Base-by-base conservation (phyloP, 23 red algal genomes). In the Pyropia haitanensis region DNA sequence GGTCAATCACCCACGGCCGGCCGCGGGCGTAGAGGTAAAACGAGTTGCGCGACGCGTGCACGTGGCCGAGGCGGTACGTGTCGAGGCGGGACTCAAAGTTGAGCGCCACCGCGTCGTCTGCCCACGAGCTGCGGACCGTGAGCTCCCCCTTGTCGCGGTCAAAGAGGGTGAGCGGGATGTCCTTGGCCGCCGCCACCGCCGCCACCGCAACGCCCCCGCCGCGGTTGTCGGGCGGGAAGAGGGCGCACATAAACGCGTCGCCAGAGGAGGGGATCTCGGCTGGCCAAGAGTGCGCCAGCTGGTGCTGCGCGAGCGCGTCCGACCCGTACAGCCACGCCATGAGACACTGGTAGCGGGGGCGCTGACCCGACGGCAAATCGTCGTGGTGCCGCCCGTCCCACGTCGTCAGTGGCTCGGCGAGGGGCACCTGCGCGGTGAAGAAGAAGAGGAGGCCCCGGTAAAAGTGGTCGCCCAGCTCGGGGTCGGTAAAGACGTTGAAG, bases 41-140 rank as follows among this genome's bases (percentile, higher is more conserved):
- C 21, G 55, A 58, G 55, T 58, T 58, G 15, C 55, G 55, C 19
- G 19, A 21, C 19, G 55, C 55, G 55, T 58, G 55, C 55, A 58
- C 55, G 12, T 58, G 55, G 25, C 55, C 55, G 7, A 58, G 55
- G 6, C 55, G 21, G 25, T 23, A 27, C 25, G 55, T 27, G 55
- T 58, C 25, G 21, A 58, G 19, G 7, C 25, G 19, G 15, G 25
- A 21, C 17, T 58, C 55, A 27, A 58, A 58, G 25, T 58, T 27
- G 25, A 58, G 25, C 21, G 25, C 55, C 19, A 27, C 4, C 17
- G 55, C 55, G 25, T 58, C 25, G 21, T 21, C 21, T 10, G 25
- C 21, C 55, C 55, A 58, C 21, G 19, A 23, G 55, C 25, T 27
- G 8, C 55, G 19, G 2, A 58, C 55, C 4, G 25, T 58, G 21